A percentile compares a stretch with the other conserved stretches of the same genome.
Conservation (phyloP, 2,329 filamentous ascomycete genomes). For the Clonostachys sp. region DNA sequence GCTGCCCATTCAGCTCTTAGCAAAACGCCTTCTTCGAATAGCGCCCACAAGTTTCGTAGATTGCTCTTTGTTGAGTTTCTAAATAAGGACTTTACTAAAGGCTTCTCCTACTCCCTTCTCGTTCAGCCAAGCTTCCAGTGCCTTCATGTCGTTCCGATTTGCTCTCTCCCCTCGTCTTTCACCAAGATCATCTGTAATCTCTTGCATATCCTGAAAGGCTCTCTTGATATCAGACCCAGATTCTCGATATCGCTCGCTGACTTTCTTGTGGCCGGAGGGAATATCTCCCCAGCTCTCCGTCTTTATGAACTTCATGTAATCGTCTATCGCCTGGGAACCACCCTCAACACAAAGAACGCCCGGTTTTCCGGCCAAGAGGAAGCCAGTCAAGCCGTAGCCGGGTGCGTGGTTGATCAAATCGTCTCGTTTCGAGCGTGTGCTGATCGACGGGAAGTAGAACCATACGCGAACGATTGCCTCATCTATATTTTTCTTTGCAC, state of each 20-base stretch:
- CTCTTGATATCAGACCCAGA: slow-evolving; percentile 17
- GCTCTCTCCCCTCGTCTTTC: slow-evolving; percentile 41
- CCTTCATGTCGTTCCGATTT: slow-evolving; percentile 49
- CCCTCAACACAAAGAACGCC: slow-evolving; percentile 50
- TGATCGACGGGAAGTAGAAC: slow-evolving; percentile 61
- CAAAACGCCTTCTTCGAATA: too few species aligned
- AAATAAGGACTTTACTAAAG: slow-evolving; percentile 29
- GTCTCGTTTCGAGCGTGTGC: slow-evolving; percentile 52
- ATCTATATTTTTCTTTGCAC: background rate
- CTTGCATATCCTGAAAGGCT: slow-evolving; percentile 49
- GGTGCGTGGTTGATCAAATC: slow-evolving; percentile 52
- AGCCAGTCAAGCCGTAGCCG: slow-evolving; percentile 48
- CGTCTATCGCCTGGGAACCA: slow-evolving; percentile 39
- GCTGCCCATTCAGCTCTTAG: too few species aligned
- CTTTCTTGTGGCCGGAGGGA: slow-evolving; percentile 57
- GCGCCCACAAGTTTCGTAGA: too few species aligned
- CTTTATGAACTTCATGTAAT: slow-evolving; percentile 60
- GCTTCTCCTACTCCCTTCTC: slow-evolving; percentile 36
- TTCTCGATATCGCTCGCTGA: slow-evolving; percentile 50
- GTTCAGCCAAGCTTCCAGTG: slow-evolving; percentile 42
- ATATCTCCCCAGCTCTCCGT: slow-evolving; percentile 61
- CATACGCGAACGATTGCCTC: slow-evolving; percentile 44
- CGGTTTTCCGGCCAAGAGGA: slow-evolving; percentile 56
- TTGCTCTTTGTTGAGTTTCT: too few species aligned
- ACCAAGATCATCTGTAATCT: slow-evolving; percentile 46